Percentiles rank a stretch among this genome's conserved stretches.
Evolutionary conservation across 768 basidiomycete genomes (phyloP).

Genomic region (Trametes punicea): DNA sequence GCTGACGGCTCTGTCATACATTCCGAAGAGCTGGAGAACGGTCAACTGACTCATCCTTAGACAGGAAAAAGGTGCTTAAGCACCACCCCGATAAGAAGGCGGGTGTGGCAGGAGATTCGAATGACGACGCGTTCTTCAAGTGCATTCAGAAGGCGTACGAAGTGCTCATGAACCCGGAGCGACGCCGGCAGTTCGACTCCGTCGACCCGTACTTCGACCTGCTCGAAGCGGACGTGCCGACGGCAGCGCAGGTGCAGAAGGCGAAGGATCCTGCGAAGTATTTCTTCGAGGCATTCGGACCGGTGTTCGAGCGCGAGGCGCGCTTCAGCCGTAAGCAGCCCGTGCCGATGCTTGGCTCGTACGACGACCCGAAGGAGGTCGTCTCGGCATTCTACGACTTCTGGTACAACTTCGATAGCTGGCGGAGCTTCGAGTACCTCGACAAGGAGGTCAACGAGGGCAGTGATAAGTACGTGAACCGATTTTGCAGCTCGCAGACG

Average conservation of each 20-base stretch:
- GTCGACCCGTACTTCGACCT: slow-evolving; percentile 79
- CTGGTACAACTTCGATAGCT: slow-evolving; percentile 99
- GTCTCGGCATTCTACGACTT: slow-evolving; percentile 97
- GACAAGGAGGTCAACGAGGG: slow-evolving; percentile 99
- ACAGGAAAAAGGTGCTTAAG: slow-evolving; percentile 98
- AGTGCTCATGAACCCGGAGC: slow-evolving; percentile 81
- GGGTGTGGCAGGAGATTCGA: slow-evolving; percentile 71
- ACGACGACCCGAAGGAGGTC: slow-evolving; percentile 69
- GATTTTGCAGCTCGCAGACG: neutral
- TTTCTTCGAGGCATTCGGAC: slow-evolving; percentile 72
- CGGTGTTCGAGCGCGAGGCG: slow-evolving; percentile 90
- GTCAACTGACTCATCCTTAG: slow-evolving; percentile 37
- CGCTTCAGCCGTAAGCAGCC: slow-evolving; percentile 87
- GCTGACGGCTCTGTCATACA: neutral
- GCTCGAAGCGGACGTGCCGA: slow-evolving; percentile 77
- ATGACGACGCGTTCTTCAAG: slow-evolving; percentile 99
- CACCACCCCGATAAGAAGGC: slow-evolving; percentile 99
- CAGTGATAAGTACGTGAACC: slow-evolving; percentile 79
- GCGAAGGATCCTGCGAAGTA: slow-evolving; percentile 45
- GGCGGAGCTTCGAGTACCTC: slow-evolving; percentile 95
- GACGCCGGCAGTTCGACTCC: slow-evolving; percentile 93
- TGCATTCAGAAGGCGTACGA: slow-evolving; percentile 99
- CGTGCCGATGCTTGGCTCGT: slow-evolving; percentile 73
- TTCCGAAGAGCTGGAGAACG: neutral
- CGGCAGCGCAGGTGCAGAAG: slow-evolving; percentile 53